Evolutionary conservation across 306 rosid genomes (phyloP), one percentile per base, ranked within the genome.

Genomic region (Astragalus membranaceus): DNA sequence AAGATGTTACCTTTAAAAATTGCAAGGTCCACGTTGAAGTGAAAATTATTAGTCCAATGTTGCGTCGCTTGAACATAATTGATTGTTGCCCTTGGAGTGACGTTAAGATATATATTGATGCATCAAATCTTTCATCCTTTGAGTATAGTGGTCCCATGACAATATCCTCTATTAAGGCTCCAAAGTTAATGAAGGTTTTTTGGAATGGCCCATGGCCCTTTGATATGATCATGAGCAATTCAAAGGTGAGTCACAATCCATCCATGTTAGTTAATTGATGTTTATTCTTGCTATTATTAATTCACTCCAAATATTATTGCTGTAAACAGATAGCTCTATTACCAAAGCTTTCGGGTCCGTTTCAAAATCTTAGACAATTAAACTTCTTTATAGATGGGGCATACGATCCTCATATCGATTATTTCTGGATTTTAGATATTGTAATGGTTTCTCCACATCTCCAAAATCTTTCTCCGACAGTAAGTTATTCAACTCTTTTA

Each of bases 11-110:
- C 26, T 32, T 57, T n/a, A 33, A 33, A 9, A 33, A 13, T 3
- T 56, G 43, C 15, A 1, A 0, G 4, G 2, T n/a, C 6, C 5
- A 3, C 1, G 0, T 0, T 30, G 6, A 3, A 8, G 2, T 3
- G 10, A 6, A 32, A 5, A 30, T 56, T 56, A 12, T 7, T 6
- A 33, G 26, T 57, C 2, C 42, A 57, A 57, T 32, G 3, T 57
- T 57, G 64, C 11, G 10, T 32, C 64, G 33, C 7, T 56, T 56
- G 43, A 32, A 35, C 5, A 57, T 57, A n/a, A 57, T 32, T 32
- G 43, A 57, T 1, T 57, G 42, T 57, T 57, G 23, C 0, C 3
- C 7, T 0, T 13, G 1, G 8, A 0, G 0, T 10, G 6, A 2
- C 23, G 29, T 2, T 26, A 54, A 5, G 8, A 57, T 32, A 32